Evolutionary conservation across 208 protist genomes (phyloP).

Genomic region (Zelonia costaricensis): DNA sequence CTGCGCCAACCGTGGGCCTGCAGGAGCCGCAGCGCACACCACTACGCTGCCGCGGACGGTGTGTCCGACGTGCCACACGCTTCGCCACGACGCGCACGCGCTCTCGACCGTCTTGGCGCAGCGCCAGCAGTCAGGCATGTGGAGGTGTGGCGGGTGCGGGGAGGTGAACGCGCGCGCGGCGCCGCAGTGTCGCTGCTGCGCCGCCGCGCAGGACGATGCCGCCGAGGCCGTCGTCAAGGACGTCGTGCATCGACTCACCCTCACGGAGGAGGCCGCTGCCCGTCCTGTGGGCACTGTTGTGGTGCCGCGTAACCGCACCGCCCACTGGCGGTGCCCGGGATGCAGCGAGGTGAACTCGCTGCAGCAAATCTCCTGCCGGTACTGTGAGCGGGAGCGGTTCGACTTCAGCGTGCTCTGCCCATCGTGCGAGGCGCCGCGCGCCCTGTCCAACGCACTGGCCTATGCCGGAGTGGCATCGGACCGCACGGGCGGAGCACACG

Average conservation of each 20-base stretch:
- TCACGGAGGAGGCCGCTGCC: slow-evolving; percentile 40
- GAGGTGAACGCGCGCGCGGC: slow-evolving; percentile 47
- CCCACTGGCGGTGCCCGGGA: slow-evolving; percentile 60
- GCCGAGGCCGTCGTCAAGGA: background rate
- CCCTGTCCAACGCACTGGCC: slow-evolving; percentile 46
- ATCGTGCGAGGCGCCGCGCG: slow-evolving; percentile 25
- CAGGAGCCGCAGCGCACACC: background rate
- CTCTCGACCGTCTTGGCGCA: slow-evolving; percentile 1
- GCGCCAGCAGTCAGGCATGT: slow-evolving; percentile 24
- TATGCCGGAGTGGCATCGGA: too few species aligned
- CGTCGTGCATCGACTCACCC: slow-evolving; percentile 18
- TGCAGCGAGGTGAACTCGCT: slow-evolving; percentile 74
- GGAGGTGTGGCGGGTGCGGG: slow-evolving; percentile 45
- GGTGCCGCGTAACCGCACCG: slow-evolving; percentile 56
- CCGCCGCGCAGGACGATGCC: background rate
- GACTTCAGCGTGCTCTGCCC: slow-evolving; percentile 46
- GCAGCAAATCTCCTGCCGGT: slow-evolving; percentile 45
- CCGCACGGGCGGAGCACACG: background rate
- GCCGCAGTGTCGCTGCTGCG: slow-evolving; percentile 47
- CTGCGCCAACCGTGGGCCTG: background rate
- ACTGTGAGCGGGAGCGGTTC: slow-evolving; percentile 61
- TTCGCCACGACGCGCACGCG: slow-evolving; percentile 49
- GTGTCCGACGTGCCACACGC: slow-evolving; percentile 43
- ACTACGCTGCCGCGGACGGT: slow-evolving; percentile 39
- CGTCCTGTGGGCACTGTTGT: slow-evolving; percentile 48